These are phyloP conservation scores for Zea mays DNA, from an alignment of 176 grass and related monocot species.

Conservation along the genomic window DNA sequence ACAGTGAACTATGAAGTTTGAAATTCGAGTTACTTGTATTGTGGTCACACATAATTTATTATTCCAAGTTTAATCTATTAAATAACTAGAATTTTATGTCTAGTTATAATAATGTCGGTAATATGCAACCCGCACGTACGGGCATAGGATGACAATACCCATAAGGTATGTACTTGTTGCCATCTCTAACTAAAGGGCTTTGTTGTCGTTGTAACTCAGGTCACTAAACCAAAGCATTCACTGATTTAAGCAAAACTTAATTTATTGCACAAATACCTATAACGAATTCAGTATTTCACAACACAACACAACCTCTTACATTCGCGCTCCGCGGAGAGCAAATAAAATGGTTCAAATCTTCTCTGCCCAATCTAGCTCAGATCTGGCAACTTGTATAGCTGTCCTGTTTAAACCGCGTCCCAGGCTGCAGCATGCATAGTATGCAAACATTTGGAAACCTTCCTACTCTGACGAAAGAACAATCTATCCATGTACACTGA, in stretches of 20 bases:
- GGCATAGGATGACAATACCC: too few species aligned
- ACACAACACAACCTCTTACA: slow-evolving; percentile 31
- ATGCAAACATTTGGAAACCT: slow-evolving; percentile 38
- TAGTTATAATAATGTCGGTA: too few species aligned
- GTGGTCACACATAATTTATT: too few species aligned
- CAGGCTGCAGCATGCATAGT: not conserved
- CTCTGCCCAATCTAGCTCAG: slow-evolving; percentile 32
- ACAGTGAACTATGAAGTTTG: too few species aligned
- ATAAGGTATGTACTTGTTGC: too few species aligned
- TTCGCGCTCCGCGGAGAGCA: slow-evolving; percentile 36
- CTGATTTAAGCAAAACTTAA: slow-evolving; percentile 32
- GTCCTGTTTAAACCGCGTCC: slow-evolving; percentile 22
- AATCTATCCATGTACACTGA: slow-evolving; percentile 60
- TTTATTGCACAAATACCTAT: slow-evolving; percentile 34
- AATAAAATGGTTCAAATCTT: slow-evolving; percentile 23
- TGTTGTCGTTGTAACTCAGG: not conserved
- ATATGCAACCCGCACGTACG: too few species aligned
- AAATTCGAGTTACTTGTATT: too few species aligned
- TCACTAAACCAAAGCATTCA: not conserved
- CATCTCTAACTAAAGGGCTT: too few species aligned
- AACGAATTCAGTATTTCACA: slow-evolving; percentile 39
- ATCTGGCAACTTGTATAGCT: slow-evolving; percentile 34
- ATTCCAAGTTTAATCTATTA: too few species aligned
- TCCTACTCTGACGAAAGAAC: slow-evolving; percentile 29
- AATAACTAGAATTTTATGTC: too few species aligned